phyloP scores from a whole-genome alignment of 148 eudicot species.

The Rhododendron williamsianum region DNA sequence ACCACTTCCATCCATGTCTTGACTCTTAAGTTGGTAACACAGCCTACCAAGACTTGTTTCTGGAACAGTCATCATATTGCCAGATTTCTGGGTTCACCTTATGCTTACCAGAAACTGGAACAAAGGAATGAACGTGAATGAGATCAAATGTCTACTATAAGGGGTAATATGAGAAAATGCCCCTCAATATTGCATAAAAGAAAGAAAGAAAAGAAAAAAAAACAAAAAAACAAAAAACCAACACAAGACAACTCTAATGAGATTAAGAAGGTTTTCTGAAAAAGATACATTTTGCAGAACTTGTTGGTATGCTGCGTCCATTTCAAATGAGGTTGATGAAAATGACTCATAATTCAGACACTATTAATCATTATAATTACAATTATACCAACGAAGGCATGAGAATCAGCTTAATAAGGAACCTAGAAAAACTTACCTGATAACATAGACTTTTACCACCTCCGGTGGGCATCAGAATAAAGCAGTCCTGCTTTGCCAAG shows the following conservation, averaged over 20 bases:
- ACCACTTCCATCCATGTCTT: neutral
- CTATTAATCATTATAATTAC: no score
- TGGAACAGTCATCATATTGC: neutral
- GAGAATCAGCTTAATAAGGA: neutral
- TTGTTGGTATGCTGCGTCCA: neutral
- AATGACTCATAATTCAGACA: neutral
- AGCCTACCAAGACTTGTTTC: slow-evolving; percentile 3
- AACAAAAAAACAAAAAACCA: neutral
- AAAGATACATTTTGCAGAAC: neutral
- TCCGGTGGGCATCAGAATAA: slow-evolving; percentile 97
- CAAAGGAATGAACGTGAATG: neutral
- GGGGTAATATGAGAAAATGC: neutral
- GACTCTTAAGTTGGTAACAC: neutral
- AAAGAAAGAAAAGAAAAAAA: neutral
- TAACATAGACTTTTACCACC: slow-evolving; percentile 99
- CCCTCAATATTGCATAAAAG: neutral
- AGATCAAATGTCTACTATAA: neutral
- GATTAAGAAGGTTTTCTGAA: neutral
- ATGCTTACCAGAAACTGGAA: neutral
- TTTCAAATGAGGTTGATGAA: neutral
- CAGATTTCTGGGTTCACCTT: neutral
- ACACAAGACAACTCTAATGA: neutral
- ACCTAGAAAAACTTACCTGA: slow-evolving; percentile 18
- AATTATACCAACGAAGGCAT: neutral
- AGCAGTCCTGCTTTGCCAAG: slow-evolving; percentile 61